phyloP scores from a whole-genome alignment of 345 rosid species.

The Salix purpurea region DNA sequence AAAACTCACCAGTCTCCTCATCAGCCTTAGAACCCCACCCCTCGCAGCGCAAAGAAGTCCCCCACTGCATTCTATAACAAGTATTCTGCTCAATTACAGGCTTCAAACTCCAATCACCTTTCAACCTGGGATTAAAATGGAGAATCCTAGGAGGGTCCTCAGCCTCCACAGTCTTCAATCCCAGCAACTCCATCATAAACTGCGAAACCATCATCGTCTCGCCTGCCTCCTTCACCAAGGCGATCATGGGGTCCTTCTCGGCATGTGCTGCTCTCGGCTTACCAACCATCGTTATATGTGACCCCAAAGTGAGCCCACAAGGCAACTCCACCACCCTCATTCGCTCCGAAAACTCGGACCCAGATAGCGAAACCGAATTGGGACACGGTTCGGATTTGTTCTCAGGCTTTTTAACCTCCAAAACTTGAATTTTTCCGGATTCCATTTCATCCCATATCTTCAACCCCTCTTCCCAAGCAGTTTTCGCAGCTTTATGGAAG shows the following conservation, averaged over 20 bases:
- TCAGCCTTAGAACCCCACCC: slow-evolving; percentile 75
- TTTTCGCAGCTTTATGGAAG: slow-evolving; percentile 67
- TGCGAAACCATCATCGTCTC: slow-evolving; percentile 61
- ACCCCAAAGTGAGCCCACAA: slow-evolving; percentile 82
- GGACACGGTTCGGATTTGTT: slow-evolving; percentile 55
- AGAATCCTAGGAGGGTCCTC: slow-evolving; percentile 95
- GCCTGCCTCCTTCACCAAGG: slow-evolving; percentile 40
- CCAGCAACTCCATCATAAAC: slow-evolving; percentile 83
- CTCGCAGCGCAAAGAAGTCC: slow-evolving; percentile 71
- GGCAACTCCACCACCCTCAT: slow-evolving; percentile 63
- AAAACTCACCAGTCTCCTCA: slow-evolving; percentile 69
- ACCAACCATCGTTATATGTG: slow-evolving; percentile 81
- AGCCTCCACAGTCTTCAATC: slow-evolving; percentile 78
- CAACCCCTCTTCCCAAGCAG: slow-evolving; percentile 70
- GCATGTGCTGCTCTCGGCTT: slow-evolving; percentile 65
- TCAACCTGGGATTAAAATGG: slow-evolving; percentile 87
- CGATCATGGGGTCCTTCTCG: slow-evolving; percentile 55
- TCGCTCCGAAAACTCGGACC: slow-evolving; percentile 48
- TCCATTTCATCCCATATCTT: slow-evolving; percentile 65
- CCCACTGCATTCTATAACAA: slow-evolving; percentile 96
- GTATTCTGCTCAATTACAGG: slow-evolving; percentile 95
- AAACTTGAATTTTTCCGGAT: slow-evolving; percentile 35
- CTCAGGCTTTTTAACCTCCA: slow-evolving; percentile 5
- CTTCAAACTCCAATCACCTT: slow-evolving; percentile 80
- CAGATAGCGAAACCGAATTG: slow-evolving; percentile 54